Conservation (phyloP, 1,139 yeast species). For the Zygosaccharomyces pseudobailii region DNA sequence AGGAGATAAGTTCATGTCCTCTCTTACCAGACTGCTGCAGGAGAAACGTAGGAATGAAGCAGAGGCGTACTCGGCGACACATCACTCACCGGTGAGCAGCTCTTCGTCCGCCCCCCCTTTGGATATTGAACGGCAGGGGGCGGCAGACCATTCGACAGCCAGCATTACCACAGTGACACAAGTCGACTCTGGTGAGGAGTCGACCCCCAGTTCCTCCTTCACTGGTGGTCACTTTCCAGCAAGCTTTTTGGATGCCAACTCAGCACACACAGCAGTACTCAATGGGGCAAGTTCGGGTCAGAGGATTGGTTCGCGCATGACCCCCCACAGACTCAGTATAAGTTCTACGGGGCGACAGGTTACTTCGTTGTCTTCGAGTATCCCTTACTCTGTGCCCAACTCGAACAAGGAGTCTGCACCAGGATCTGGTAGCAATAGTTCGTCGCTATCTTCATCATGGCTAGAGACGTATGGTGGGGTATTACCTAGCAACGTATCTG, state of each 20-base stretch:
- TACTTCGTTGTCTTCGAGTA: constrained; percentile 50
- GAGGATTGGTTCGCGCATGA: constrained; percentile 13
- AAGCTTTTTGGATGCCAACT: constrained; percentile 32
- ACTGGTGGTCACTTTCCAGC: constrained; percentile 22
- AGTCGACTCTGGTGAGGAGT: constrained; percentile 24
- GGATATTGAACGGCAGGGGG: constrained; percentile 12
- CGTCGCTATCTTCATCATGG: constrained; percentile 33
- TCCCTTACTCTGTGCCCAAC: constrained; percentile 68
- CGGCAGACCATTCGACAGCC: constrained; percentile 17
- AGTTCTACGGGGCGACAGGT: constrained; percentile 14
- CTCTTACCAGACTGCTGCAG: constrained; percentile 33
- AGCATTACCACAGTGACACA: constrained; percentile 31
- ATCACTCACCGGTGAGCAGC: background rate
- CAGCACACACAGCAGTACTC: constrained; percentile 33
- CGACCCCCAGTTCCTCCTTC: constrained; percentile 13
- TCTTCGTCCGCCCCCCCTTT: background rate
- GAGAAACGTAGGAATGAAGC: constrained; percentile 29
- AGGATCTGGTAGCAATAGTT: constrained; percentile 20
- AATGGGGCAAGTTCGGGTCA: constrained; percentile 16
- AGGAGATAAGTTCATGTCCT: constrained; percentile 24
- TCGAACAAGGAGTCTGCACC: constrained; percentile 26
- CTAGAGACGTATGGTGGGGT: constrained; percentile 38
- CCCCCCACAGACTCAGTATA: constrained; percentile 5
- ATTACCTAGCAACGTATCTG: constrained; percentile 49
- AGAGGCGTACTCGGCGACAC: constrained; percentile 8